A percentile compares a stretch with the other conserved stretches of the same genome.
phyloP scores from a whole-genome alignment of 148 eudicot species.

The Fallopia convolvulus region DNA sequence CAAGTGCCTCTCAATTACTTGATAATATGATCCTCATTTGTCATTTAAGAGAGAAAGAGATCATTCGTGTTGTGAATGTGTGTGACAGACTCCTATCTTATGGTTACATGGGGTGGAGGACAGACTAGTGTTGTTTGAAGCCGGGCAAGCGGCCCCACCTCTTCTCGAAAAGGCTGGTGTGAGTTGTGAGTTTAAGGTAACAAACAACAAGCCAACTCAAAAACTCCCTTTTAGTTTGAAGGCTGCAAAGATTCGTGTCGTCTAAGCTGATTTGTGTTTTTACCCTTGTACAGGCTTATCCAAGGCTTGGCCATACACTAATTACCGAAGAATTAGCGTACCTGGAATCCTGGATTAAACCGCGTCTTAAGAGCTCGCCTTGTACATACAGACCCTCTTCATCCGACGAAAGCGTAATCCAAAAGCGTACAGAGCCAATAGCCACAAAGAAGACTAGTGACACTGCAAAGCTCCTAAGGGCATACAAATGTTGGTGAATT shows the following conservation, averaged over 20 bases:
- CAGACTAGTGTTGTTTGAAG: conserved; percentile 80
- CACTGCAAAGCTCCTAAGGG: too few species aligned
- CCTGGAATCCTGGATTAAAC: conserved; percentile 78
- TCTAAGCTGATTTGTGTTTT: background rate
- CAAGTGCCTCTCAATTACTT: too few species aligned
- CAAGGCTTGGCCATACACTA: conserved; percentile 73
- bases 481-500: too few species aligned
- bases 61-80: background rate
- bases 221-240: background rate
- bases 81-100: conserved; percentile 69
- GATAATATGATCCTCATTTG: too few species aligned
- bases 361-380: conserved; percentile 54
- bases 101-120: conserved; percentile 95
- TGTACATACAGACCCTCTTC: background rate
- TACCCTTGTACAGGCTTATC: conserved; percentile 56
- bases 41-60: background rate
- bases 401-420: too few species aligned
- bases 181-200: conserved; percentile 92
- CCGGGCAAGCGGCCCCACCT: conserved; percentile 96
- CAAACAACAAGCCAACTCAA: background rate
- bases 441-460: too few species aligned
- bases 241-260: background rate
- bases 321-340: conserved; percentile 49
- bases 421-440: too few species aligned
- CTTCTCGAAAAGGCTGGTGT: conserved; percentile 71